A percentile compares a stretch with the other conserved stretches of the same genome.
phyloP scores from a whole-genome alignment of 2,329 filamentous ascomycete genomes.

The Seiridium cupressi region DNA sequence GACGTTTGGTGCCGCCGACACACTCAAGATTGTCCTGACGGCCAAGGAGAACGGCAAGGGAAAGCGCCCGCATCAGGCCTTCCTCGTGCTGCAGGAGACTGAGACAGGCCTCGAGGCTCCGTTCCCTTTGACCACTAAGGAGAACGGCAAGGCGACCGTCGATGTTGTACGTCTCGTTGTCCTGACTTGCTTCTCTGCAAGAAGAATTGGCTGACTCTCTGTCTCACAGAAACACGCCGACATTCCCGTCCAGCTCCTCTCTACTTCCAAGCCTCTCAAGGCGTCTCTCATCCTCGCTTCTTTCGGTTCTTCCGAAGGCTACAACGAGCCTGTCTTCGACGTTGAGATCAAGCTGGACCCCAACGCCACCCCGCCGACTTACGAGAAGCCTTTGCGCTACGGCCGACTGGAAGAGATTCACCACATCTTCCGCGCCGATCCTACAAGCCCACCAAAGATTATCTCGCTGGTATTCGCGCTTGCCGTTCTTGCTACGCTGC shows the following conservation, averaged over 20 bases:
- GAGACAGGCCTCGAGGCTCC: conserved; percentile 79
- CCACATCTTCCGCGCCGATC: conserved; percentile 83
- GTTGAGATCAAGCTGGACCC: conserved; percentile 65
- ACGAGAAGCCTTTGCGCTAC: conserved; percentile 75
- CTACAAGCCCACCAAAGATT: conserved; percentile 75
- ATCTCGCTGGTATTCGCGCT: conserved; percentile 77
- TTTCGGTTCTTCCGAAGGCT: conserved; percentile 71
- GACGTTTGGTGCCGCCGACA: conserved; percentile 64
- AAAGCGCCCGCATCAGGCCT: conserved; percentile 91
- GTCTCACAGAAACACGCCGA: conserved; percentile 75
- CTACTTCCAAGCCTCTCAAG: conserved; percentile 63
- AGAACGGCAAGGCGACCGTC: conserved; percentile 80
- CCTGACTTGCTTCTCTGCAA: conserved; percentile 4
- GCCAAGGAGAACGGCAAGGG: conserved; percentile 74
- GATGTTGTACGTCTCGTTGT: conserved; percentile 66
- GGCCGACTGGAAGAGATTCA: conserved; percentile 81
- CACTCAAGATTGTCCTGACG: conserved; percentile 79
- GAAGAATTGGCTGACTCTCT: conserved; percentile 23
- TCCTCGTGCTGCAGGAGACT: conserved; percentile 77
- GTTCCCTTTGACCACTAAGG: conserved; percentile 80
- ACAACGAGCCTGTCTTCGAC: conserved; percentile 70
- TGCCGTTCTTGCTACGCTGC: conserved; percentile 71
- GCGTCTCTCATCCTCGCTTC: conserved; percentile 85
- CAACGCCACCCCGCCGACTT: conserved; percentile 55
- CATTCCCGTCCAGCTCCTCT: conserved; percentile 78